A percentile compares a stretch with the other conserved stretches of the same genome.
Evolutionary conservation across 2,329 filamentous ascomycete genomes (phyloP).

Genomic region (Oidium heveae): DNA sequence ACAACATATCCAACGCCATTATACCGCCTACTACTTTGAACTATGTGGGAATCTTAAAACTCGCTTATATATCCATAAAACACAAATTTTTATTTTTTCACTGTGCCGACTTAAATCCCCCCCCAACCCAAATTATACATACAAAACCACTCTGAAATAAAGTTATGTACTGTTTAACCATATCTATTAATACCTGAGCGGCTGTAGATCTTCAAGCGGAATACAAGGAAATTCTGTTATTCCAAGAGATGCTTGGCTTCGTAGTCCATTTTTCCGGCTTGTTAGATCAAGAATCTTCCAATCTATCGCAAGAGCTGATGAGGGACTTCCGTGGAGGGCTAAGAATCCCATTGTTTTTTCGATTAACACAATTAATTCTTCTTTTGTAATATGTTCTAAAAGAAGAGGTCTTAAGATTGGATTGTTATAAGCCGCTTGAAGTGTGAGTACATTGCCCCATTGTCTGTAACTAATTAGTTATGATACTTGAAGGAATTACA

Average conservation of each 20-base stretch:
- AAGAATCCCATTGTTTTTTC: slow-evolving; percentile 56
- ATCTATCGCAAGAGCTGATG: slow-evolving; percentile 50
- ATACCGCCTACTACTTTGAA: no score
- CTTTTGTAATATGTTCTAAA: slow-evolving; percentile 26
- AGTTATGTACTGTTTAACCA: no score
- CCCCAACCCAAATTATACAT: no score
- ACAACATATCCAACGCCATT: no score
- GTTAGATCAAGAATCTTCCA: slow-evolving; percentile 38
- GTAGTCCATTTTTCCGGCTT: slow-evolving; percentile 5
- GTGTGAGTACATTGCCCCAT: slow-evolving; percentile 88
- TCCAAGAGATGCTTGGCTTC: slow-evolving; percentile 1
- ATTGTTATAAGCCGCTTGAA: slow-evolving; percentile 57
- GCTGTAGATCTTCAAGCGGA: slow-evolving; percentile 3
- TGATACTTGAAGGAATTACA: not conserved
- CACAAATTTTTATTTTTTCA: no score
- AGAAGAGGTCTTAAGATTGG: slow-evolving; percentile 32
- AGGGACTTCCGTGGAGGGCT: slow-evolving; percentile 39
- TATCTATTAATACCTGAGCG: no score
- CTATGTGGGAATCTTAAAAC: no score
- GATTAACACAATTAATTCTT: slow-evolving; percentile 34
- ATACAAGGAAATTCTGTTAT: slow-evolving; percentile 6
- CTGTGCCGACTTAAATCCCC: no score
- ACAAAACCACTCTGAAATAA: no score
- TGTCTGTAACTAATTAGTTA: slow-evolving; percentile 31
- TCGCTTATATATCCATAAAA: no score